phyloP scores from a whole-genome alignment of 2,329 filamentous ascomycete species.

The Chalara sp. region DNA sequence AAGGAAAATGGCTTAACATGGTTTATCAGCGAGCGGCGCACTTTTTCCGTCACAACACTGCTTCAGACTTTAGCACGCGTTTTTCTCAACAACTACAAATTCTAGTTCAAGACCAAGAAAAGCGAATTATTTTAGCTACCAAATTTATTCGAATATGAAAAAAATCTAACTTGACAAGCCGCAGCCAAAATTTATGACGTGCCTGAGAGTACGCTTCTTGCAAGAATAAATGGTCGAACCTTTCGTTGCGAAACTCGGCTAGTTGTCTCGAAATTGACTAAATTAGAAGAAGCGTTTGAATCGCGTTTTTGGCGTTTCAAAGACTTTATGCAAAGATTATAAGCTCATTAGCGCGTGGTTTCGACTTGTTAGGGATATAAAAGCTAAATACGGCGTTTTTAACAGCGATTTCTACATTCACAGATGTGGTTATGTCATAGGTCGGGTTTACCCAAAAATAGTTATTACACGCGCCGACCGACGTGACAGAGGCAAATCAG shows the following conservation, averaged over 20 bases:
- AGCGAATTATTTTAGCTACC: too few species aligned
- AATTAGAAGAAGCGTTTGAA: conserved; percentile 13
- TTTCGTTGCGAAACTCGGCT: conserved; percentile 1
- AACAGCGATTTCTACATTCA: conserved; percentile 16
- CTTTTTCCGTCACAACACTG: too few species aligned
- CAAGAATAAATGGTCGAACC: conserved; percentile 8
- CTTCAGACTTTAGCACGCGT: too few species aligned
- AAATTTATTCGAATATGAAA: too few species aligned
- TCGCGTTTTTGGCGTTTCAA: conserved; percentile 10
- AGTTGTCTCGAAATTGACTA: conserved; percentile 1
- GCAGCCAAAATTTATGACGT: conserved; percentile 10
- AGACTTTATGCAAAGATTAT: too few species aligned
- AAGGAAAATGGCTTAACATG: too few species aligned
- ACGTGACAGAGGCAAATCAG: conserved; percentile 5
- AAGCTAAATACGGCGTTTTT: conserved; percentile 41
- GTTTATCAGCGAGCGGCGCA: too few species aligned
- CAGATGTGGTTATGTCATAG: conserved; percentile 5
- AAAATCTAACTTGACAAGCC: too few species aligned
- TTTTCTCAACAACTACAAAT: too few species aligned
- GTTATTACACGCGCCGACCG: conserved; percentile 7
- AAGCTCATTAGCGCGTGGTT: background rate
- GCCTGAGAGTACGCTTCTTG: conserved; percentile 3
- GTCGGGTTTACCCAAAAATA: background rate
- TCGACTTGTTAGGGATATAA: background rate
- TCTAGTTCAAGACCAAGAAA: too few species aligned